phyloP scores from a whole-genome alignment of 208 protist genomes.

The Phytomonas francai region DNA sequence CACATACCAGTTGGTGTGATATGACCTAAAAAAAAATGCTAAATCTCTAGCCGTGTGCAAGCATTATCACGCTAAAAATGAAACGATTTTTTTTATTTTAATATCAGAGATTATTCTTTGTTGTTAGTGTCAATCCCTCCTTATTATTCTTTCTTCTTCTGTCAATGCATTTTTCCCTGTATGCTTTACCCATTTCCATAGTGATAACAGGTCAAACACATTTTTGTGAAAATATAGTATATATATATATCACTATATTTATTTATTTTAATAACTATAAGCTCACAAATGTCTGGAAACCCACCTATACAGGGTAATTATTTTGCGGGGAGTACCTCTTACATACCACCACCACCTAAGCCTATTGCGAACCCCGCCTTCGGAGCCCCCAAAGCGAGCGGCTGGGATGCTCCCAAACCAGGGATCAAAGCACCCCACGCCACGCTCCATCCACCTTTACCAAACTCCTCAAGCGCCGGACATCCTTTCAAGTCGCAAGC shows the following conservation, averaged over 20 bases:
- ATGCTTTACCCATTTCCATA: background rate
- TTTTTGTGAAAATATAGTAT: background rate
- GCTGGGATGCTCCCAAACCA: background rate
- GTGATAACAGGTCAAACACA: background rate
- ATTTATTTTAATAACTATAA: background rate
- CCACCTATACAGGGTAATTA: background rate
- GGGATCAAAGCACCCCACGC: background rate
- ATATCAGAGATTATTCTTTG: background rate
- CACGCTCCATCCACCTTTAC: background rate
- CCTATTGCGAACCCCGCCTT: background rate
- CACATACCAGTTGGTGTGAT: background rate
- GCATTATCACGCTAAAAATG: background rate
- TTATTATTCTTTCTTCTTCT: background rate
- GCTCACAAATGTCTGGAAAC: background rate
- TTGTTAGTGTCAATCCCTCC: background rate
- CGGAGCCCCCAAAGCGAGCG: background rate
- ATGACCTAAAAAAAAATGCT: background rate
- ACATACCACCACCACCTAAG: background rate
- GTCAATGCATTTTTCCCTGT: background rate
- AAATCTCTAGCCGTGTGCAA: background rate
- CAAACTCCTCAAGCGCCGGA: background rate
- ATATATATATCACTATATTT: background rate
- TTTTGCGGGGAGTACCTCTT: background rate
- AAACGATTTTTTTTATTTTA: background rate
- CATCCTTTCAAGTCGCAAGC: background rate